phyloP scores from a whole-genome alignment of 805 yeast species.

The Monosporozyma aquatica region DNA sequence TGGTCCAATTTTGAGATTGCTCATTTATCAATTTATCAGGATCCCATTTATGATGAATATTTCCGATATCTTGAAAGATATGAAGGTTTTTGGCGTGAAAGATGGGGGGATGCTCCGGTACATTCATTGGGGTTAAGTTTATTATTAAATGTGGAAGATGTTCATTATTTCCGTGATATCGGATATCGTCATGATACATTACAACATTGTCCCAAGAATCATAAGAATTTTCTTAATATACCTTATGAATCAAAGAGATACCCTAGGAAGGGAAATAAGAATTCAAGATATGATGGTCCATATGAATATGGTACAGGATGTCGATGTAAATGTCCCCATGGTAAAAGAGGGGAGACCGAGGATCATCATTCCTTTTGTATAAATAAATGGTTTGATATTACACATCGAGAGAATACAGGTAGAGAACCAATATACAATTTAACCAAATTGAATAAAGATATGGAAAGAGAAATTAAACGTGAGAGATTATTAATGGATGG shows the following conservation, averaged over 20 bases:
- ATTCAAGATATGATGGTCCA: constrained; percentile 30
- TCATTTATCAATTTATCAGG: constrained; percentile 61
- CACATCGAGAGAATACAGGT: constrained; percentile 5
- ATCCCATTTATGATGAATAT: constrained; percentile 54
- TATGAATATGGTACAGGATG: constrained; percentile 62
- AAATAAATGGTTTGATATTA: constrained; percentile 37
- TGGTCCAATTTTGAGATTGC: constrained; percentile 95
- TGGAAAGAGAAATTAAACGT: constrained; percentile 4
- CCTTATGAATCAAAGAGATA: constrained; percentile 30
- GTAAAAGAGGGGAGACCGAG: constrained; percentile 44
- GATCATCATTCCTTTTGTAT: constrained; percentile 45
- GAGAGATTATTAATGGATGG: background rate
- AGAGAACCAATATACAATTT: constrained; percentile 5
- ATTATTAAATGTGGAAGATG: constrained; percentile 54
- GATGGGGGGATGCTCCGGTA: constrained; percentile 98
- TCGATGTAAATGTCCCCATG: constrained; percentile 67
- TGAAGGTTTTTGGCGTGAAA: constrained; percentile 80
- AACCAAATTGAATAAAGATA: background rate
- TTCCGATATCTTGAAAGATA: constrained; percentile 58
- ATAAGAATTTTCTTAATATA: constrained; percentile 14
- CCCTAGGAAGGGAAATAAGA: constrained; percentile 14
- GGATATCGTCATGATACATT: constrained; percentile 80
- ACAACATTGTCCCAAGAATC: constrained; percentile 73
- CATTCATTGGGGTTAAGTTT: constrained; percentile 82
- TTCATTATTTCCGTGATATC: constrained; percentile 88